These are phyloP conservation scores for Trametes villosa DNA, from an alignment of 768 basidiomycete species.

Conservation along the genomic window DNA sequence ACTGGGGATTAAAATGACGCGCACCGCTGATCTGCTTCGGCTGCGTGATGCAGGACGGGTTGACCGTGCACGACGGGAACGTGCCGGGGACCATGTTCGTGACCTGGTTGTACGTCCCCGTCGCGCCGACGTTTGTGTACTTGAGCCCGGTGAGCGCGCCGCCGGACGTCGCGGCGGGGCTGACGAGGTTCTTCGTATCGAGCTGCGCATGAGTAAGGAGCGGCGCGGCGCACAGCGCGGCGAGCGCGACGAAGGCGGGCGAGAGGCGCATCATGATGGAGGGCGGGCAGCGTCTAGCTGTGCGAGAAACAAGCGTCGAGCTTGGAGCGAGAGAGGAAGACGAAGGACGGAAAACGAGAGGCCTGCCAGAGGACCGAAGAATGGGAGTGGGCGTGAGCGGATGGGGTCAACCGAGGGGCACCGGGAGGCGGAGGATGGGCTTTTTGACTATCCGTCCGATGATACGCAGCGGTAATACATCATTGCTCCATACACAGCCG, in stretches of 20 bases:
- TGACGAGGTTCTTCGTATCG: conserved; percentile 20
- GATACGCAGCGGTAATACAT: conserved; percentile 14
- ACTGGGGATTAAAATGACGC: not conserved
- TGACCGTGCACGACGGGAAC: conserved; percentile 29
- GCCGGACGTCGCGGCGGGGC: conserved; percentile 22
- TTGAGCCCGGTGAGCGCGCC: conserved; percentile 29
- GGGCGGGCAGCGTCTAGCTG: not conserved
- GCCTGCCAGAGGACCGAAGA: conserved; percentile 19
- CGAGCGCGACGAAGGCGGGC: not conserved
- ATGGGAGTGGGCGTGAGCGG: not conserved
- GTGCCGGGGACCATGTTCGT: conserved; percentile 31
- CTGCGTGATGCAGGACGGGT: conserved; percentile 29
- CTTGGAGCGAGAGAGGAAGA: not conserved
- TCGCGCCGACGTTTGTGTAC: conserved; percentile 30
- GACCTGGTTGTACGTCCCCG: conserved; percentile 32
- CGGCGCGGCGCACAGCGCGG: conserved; percentile 5
- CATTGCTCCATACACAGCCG: conserved; percentile 10
- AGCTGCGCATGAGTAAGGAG: not conserved
- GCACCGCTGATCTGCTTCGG: conserved; percentile 24
- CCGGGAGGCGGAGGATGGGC: not conserved
- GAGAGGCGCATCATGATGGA: conserved; percentile 24
- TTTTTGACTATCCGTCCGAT: conserved; percentile 7
- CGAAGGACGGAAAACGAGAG: not conserved
- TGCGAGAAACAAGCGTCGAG: not conserved
- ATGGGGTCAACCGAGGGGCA: conserved; percentile 1